Evolutionary conservation across 108 stramenopile species (phyloP).

Genomic region (Poteriospumella lacustris): DNA sequence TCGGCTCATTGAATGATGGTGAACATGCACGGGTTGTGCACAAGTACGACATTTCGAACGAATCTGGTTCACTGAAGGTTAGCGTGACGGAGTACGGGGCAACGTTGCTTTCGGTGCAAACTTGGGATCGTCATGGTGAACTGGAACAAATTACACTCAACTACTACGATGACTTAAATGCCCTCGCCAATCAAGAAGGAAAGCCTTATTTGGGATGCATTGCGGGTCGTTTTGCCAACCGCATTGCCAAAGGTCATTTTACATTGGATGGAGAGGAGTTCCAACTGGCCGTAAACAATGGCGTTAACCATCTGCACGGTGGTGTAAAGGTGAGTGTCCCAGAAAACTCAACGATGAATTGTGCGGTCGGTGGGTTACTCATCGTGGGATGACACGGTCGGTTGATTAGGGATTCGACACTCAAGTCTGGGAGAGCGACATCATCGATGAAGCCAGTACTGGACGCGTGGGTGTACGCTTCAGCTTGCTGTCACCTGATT

Average conservation of each 20-base stretch:
- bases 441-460: conserved; percentile 3
- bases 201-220: conserved; percentile 58
- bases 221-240: conserved; percentile 77
- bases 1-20: no score
- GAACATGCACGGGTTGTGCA: no score
- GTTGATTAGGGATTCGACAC: no score
- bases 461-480: conserved; percentile 45
- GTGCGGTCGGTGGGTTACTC: no score
- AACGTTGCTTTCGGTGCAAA: not conserved
- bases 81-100: not conserved
- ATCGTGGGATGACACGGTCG: no score
- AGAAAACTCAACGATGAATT: conserved; percentile 60
- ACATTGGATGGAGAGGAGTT: conserved; percentile 46
- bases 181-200: not conserved
- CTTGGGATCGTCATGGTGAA: not conserved
- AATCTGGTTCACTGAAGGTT: no score
- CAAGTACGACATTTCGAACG: no score
- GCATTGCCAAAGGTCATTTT: conserved; percentile 64
- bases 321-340: conserved; percentile 61
- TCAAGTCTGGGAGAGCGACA: conserved; percentile 24
- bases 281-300: conserved; percentile 65
- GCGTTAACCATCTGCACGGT: conserved; percentile 74
- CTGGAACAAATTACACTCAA: not conserved
- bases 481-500: conserved; percentile 56
- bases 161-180: not conserved